These are phyloP conservation scores for Quercus glauca DNA, from an alignment of 306 rosid genomes.

Conservation along the genomic window DNA sequence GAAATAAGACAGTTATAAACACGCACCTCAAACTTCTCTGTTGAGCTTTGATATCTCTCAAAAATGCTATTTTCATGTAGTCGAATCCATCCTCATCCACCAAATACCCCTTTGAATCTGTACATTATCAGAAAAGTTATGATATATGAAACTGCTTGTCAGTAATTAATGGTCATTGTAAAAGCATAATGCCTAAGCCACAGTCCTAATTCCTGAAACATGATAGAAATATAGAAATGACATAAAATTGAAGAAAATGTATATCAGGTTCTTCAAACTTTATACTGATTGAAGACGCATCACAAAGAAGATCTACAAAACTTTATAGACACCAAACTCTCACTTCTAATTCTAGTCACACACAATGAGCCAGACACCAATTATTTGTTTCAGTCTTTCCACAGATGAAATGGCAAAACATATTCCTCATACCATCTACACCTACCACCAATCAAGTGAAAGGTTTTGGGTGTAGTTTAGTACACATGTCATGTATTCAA, in stretches of 20 bases:
- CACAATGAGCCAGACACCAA: background rate
- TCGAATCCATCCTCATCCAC: constrained; percentile 99
- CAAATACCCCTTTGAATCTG: constrained; percentile 95
- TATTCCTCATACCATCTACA: background rate
- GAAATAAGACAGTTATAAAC: constrained; percentile 13
- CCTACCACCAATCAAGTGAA: background rate
- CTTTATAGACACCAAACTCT: background rate
- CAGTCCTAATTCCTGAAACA: background rate
- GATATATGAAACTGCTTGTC: constrained; percentile 10
- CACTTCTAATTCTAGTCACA: background rate
- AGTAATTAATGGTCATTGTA: background rate
- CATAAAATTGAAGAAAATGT: background rate
- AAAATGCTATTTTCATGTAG: constrained; percentile 77
- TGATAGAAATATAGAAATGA: background rate
- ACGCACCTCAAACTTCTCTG: constrained; percentile 87
- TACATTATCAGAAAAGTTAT: constrained; percentile 14
- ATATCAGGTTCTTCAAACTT: background rate
- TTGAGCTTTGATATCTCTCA: constrained; percentile 90
- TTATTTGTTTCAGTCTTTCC: background rate
- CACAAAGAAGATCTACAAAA: background rate
- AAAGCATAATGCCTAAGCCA: background rate
- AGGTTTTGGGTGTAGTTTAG: too few species aligned
- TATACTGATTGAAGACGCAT: background rate
- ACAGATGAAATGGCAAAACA: background rate
- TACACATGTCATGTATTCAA: too few species aligned